phyloP scores from a whole-genome alignment of 2,329 filamentous ascomycete genomes.

The Alternaria angustiovoidea region DNA sequence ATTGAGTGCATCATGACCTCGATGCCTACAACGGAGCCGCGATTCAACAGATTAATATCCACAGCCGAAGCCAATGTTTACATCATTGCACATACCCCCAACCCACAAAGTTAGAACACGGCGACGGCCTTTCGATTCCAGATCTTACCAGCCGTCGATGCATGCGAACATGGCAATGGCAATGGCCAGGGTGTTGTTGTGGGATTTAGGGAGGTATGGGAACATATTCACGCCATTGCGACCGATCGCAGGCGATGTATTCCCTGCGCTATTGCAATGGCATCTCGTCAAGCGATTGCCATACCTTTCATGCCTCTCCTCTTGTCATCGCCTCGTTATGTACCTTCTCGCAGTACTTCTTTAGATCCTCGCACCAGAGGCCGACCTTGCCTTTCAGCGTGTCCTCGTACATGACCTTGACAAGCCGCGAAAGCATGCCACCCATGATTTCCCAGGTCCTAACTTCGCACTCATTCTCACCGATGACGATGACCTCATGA shows the following conservation, averaged over 20 bases:
- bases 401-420: conserved; percentile 25
- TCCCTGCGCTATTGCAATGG: too few relatives aligned
- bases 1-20: neutral
- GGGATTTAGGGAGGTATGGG: neutral
- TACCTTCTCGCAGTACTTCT: conserved; percentile 23
- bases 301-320: neutral
- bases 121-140: neutral
- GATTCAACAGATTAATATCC: neutral
- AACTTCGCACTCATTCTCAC: conserved; percentile 28
- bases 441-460: conserved; percentile 33
- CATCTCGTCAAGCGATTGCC: neutral
- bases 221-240: too few relatives aligned
- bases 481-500: conserved; percentile 28
- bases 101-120: neutral
- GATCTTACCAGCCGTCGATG: neutral
- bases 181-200: neutral
- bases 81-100: neutral
- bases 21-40: neutral
- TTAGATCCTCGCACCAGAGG: conserved; percentile 30
- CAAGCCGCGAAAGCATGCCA: conserved; percentile 26
- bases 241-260: too few relatives aligned
- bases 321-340: neutral
- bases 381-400: conserved; percentile 26
- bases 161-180: neutral
- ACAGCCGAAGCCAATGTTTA: neutral